Evolutionary conservation across 179 eudicot genomes (phyloP).

Genomic region (Drosera spatulata): DNA sequence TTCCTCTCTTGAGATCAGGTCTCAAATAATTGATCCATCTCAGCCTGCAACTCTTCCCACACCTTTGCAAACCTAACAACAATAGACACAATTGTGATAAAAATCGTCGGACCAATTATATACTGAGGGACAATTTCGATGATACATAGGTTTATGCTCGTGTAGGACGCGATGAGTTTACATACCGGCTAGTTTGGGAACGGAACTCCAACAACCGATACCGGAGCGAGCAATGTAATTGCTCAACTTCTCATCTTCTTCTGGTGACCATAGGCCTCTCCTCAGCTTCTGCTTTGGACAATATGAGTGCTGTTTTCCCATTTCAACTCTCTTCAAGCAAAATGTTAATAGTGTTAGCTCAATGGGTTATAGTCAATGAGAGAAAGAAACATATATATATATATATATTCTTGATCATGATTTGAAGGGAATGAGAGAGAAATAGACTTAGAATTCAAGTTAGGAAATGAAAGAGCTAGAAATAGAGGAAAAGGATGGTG

Average conservation of each 20-base stretch:
- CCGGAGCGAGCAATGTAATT: conserved; percentile 76
- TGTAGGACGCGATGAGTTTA: not conserved
- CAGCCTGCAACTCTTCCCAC: conserved; percentile 18
- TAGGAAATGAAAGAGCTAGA: too few species aligned
- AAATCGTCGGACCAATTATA: too few species aligned
- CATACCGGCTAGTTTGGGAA: conserved; percentile 88
- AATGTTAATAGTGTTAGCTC: too few species aligned
- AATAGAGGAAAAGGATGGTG: too few species aligned
- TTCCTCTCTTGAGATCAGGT: conserved; percentile 15
- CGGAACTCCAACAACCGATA: conserved; percentile 99
- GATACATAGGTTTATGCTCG: too few species aligned
- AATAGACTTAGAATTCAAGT: too few species aligned
- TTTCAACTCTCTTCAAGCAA: conserved; percentile 5
- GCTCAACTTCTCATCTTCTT: conserved; percentile 92
- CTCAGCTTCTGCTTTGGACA: conserved; percentile 94
- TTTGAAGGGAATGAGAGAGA: too few species aligned
- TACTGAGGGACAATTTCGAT: too few species aligned
- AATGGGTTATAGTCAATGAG: too few species aligned
- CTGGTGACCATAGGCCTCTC: conserved; percentile 98
- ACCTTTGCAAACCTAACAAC: conserved; percentile 10
- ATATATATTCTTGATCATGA: too few species aligned
- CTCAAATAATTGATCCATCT: conserved; percentile 15
- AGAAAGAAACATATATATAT: too few species aligned
- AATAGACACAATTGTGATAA: too few species aligned
- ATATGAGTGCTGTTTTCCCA: conserved; percentile 88